A percentile compares a stretch with the other conserved stretches of the same genome.
phyloP scores from a whole-genome alignment of 2,329 filamentous ascomycete genomes.

The Neurospora sp. region DNA sequence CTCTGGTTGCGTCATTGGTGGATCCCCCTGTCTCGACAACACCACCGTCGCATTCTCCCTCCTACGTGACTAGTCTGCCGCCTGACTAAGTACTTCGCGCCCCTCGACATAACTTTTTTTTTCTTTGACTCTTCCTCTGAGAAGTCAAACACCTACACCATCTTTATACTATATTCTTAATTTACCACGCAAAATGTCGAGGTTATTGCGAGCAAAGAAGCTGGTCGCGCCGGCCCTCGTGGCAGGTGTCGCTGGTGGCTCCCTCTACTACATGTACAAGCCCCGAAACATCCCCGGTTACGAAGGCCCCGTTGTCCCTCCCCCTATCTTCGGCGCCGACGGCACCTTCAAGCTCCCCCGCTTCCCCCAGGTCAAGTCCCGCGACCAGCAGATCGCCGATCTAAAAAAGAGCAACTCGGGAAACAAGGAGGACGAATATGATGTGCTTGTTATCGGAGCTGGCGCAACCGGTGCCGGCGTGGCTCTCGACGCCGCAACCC shows the following conservation, averaged over 20 bases:
- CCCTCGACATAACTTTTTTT: neutral
- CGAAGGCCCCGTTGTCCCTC: constrained; percentile 58
- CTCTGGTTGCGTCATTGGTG: constrained; percentile 11
- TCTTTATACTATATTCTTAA: neutral
- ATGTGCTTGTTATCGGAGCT: constrained; percentile 68
- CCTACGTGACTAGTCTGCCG: neutral
- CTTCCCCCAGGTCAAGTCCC: constrained; percentile 53
- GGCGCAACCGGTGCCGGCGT: constrained; percentile 74
- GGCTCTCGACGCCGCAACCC: constrained; percentile 69
- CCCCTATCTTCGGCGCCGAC: constrained; percentile 58
- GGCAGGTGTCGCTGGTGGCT: constrained; percentile 32
- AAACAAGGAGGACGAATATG: constrained; percentile 47
- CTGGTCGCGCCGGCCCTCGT: constrained; percentile 33
- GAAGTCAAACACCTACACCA: neutral
- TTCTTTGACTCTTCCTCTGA: neutral
- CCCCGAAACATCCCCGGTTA: constrained; percentile 63
- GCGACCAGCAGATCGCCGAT: constrained; percentile 54
- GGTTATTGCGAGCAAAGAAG: constrained; percentile 26
- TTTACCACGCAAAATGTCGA: constrained; percentile 16
- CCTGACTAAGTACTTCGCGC: neutral
- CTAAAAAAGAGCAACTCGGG: constrained; percentile 36
- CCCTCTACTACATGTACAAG: constrained; percentile 47
- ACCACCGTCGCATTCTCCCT: neutral
- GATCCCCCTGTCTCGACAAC: constrained; percentile 1
- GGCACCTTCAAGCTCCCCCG: constrained; percentile 56